Evolutionary conservation across 805 yeast species (phyloP).

Genomic region (Tanozyma kutaoensis): DNA sequence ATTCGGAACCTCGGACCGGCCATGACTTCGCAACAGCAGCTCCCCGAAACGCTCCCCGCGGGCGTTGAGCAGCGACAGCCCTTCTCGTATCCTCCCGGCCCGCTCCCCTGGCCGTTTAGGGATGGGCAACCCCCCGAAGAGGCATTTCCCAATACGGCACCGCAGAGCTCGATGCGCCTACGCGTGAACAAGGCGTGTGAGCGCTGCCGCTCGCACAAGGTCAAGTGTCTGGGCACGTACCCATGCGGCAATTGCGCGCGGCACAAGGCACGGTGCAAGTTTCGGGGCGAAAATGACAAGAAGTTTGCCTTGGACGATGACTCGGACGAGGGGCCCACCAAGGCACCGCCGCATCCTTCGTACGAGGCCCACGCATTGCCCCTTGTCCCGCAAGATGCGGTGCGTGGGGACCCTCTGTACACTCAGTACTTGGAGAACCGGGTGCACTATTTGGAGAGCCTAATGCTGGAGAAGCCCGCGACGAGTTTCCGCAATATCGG

Average conservation of each 20-base stretch:
- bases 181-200: conserved; percentile 44
- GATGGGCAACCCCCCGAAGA: conserved; percentile 1
- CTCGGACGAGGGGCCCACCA: background rate
- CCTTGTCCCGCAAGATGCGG: background rate
- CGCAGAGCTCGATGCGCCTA: conserved; percentile 8
- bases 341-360: background rate
- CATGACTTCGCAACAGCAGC: background rate
- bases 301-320: conserved; percentile 1
- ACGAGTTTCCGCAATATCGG: conserved; percentile 2
- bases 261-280: conserved; percentile 22
- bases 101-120: conserved; percentile 1
- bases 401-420: conserved; percentile 3
- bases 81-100: background rate
- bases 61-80: background rate
- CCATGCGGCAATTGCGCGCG: conserved; percentile 38
- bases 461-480: conserved; percentile 5
- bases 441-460: conserved; percentile 23
- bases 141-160: no score
- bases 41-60: background rate
- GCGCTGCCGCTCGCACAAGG: conserved; percentile 40
- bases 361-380: background rate
- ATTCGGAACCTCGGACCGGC: background rate
- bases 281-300: conserved; percentile 1
- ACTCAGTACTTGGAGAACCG: conserved; percentile 24
- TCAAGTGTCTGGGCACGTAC: conserved; percentile 39